phyloP scores from a whole-genome alignment of 495 filamentous ascomycete genomes.

The Tetracladium setigerum region DNA sequence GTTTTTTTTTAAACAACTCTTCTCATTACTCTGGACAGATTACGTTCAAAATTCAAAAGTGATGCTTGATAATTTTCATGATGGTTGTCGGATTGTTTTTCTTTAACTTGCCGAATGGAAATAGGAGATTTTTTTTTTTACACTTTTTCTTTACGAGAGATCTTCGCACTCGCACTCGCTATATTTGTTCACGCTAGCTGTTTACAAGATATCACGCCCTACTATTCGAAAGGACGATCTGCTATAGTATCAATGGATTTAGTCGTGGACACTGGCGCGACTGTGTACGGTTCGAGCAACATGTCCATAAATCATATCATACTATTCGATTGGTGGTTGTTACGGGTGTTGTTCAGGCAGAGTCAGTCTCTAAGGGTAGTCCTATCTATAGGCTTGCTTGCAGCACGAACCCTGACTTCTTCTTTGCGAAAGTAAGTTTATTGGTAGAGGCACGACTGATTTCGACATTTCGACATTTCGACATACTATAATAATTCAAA shows the following conservation, averaged over 20 bases:
- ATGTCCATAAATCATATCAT: constrained; percentile 30
- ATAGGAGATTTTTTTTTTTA: too few relatives aligned
- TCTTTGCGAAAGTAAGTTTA: neutral
- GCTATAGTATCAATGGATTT: neutral
- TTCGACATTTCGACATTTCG: too few relatives aligned
- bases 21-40: too few relatives aligned
- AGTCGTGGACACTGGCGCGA: constrained; percentile 43
- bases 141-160: too few relatives aligned
- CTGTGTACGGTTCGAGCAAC: constrained; percentile 40
- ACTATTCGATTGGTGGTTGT: constrained; percentile 43
- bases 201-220: constrained; percentile 32
- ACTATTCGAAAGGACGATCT: constrained; percentile 27
- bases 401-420: neutral
- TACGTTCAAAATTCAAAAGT: too few relatives aligned
- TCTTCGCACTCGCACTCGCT: constrained; percentile 43
- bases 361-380: constrained; percentile 23
- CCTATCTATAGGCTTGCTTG: constrained; percentile 21
- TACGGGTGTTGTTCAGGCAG: constrained; percentile 44
- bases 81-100: too few relatives aligned
- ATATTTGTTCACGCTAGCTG: constrained; percentile 45
- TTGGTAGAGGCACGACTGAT: neutral
- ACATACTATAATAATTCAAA: too few relatives aligned
- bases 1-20: too few relatives aligned
- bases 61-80: too few relatives aligned
- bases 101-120: too few relatives aligned